Evolutionary conservation across 768 basidiomycete genomes (phyloP).

Genomic region (Crepidotus variabilis): DNA sequence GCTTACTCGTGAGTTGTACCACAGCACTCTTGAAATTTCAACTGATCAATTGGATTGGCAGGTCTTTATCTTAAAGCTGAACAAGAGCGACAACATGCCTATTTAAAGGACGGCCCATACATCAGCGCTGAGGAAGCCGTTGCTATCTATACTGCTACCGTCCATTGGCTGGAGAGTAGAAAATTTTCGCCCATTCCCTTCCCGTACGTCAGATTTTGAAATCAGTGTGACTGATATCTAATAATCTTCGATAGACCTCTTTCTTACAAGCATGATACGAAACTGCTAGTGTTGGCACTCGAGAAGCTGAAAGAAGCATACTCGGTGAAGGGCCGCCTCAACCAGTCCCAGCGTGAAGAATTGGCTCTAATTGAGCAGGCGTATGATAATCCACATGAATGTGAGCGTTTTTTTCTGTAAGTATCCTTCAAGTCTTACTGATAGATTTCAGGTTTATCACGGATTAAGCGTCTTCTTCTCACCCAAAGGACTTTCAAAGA

Average conservation of each 20-base stretch:
- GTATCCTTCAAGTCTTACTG: not conserved
- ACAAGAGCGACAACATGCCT: slow-evolving; percentile 97
- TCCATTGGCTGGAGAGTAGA: slow-evolving; percentile 97
- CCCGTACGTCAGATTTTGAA: slow-evolving; percentile 52
- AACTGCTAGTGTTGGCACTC: slow-evolving; percentile 90
- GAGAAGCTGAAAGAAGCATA: slow-evolving; percentile 99
- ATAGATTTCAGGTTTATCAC: slow-evolving; percentile 63
- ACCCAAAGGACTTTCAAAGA: slow-evolving; percentile 99
- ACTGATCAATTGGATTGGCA: slow-evolving; percentile 19
- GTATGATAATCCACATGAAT: slow-evolving; percentile 99
- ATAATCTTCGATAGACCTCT: slow-evolving; percentile 54
- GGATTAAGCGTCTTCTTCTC: slow-evolving; percentile 94
- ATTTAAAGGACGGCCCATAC: slow-evolving; percentile 98
- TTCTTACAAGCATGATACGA: slow-evolving; percentile 99
- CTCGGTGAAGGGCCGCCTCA: slow-evolving; percentile 94
- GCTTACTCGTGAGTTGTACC: slow-evolving; percentile 71
- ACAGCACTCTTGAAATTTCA: not conserved
- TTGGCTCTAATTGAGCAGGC: slow-evolving; percentile 98
- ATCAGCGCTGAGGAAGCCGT: slow-evolving; percentile 99
- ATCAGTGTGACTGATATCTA: not conserved
- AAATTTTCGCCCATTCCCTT: slow-evolving; percentile 99
- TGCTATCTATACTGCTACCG: slow-evolving; percentile 96
- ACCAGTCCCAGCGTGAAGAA: slow-evolving; percentile 98
- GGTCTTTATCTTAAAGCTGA: slow-evolving; percentile 96
- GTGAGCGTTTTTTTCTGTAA: slow-evolving; percentile 32